A percentile compares a stretch with the other conserved stretches of the same genome.
Conservation (phyloP, 495 filamentous ascomycete species). For the Xylaria venustula region DNA sequence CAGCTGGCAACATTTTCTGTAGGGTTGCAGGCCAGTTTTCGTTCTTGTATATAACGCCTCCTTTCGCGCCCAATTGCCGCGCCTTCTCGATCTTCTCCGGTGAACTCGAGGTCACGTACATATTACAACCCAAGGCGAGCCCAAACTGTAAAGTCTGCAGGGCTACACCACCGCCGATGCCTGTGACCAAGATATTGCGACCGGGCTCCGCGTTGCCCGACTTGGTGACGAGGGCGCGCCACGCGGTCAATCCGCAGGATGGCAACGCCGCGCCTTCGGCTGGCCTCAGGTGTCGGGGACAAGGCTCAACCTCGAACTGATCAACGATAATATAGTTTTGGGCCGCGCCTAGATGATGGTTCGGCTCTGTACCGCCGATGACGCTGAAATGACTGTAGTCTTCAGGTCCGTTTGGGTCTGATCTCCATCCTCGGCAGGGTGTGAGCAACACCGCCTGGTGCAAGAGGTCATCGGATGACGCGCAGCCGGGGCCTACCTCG, state of each 20-base stretch:
- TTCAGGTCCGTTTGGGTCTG: constrained; percentile 71
- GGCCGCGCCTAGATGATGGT: constrained; percentile 71
- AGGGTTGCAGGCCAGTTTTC: constrained; percentile 69
- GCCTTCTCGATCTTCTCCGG: constrained; percentile 65
- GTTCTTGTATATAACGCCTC: constrained; percentile 66
- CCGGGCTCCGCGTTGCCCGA: constrained; percentile 57
- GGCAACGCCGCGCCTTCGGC: constrained; percentile 79
- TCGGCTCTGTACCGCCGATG: constrained; percentile 65
- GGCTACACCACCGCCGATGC: constrained; percentile 82
- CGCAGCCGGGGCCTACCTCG: constrained; percentile 55
- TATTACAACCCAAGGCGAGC: constrained; percentile 60
- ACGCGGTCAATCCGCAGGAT: constrained; percentile 78
- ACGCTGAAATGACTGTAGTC: constrained; percentile 66
- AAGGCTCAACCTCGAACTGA: constrained; percentile 68
- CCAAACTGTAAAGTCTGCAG: constrained; percentile 67
- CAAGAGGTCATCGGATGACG: constrained; percentile 54
- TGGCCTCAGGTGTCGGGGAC: constrained; percentile 66
- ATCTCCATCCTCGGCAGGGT: constrained; percentile 72
- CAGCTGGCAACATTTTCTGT: constrained; percentile 51
- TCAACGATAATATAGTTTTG: constrained; percentile 68
- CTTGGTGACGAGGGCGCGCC: constrained; percentile 78
- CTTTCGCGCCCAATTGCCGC: constrained; percentile 63
- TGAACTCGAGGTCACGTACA: constrained; percentile 67
- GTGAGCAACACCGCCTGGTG: constrained; percentile 69
- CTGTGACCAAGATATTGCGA: constrained; percentile 68